Percentiles rank a stretch among this genome's conserved stretches.
These are phyloP conservation scores for Saccharomyces hybrid DNA, from an alignment of 1,139 yeast genomes.

Conservation along the genomic window DNA sequence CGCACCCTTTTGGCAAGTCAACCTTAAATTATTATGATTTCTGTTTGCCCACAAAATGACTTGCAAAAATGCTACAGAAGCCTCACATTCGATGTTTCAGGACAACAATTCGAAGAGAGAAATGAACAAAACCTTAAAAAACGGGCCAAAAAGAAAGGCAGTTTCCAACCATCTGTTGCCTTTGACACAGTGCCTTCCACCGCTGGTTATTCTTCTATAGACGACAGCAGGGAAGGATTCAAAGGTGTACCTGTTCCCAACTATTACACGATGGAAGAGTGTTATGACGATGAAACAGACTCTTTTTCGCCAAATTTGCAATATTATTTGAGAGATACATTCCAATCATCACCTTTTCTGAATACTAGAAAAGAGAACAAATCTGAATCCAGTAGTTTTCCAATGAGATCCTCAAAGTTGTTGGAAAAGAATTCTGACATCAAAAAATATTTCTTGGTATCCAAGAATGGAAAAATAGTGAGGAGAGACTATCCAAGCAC, in stretches of 20 bases:
- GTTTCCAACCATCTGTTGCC: conserved; percentile 2
- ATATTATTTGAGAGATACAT: neutral
- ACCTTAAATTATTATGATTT: neutral
- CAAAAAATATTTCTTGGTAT: conserved; percentile 15
- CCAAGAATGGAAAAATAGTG: conserved; percentile 25
- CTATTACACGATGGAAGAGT: neutral
- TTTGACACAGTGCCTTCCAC: conserved; percentile 3
- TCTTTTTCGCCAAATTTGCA: conserved; percentile 1
- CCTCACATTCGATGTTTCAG: neutral
- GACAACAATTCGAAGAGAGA: neutral
- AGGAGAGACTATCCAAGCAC: conserved; percentile 30
- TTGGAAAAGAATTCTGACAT: conserved; percentile 3
- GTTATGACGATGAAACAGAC: conserved; percentile 1
- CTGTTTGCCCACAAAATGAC: neutral
- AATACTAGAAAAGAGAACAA: neutral
- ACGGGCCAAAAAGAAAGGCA: neutral
- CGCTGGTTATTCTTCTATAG: conserved; percentile 3
- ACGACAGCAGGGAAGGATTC: conserved; percentile 4
- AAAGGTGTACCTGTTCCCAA: conserved; percentile 3
- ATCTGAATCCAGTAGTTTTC: neutral
- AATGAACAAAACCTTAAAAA: neutral
- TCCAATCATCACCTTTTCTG: neutral
- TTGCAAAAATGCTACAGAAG: neutral
- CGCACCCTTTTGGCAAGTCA: neutral
- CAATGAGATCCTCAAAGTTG: conserved; percentile 5